A percentile compares a stretch with the other conserved stretches of the same genome.
Evolutionary conservation across 768 basidiomycete genomes (phyloP).

Genomic region (Tulasnella calospora): DNA sequence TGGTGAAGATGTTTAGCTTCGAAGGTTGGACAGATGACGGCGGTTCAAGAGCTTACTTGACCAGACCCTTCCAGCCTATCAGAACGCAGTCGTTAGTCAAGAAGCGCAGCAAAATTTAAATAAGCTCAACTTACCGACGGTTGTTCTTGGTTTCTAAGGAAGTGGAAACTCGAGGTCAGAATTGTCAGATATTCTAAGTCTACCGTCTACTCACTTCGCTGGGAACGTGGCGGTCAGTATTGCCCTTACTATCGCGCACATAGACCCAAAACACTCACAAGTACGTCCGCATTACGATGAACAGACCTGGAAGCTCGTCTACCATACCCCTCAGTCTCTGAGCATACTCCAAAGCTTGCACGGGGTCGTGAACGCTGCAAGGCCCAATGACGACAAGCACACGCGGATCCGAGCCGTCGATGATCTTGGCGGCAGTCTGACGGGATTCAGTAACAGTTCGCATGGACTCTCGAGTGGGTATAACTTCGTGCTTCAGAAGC

Average conservation of each 20-base stretch:
- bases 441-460: constrained; percentile 76
- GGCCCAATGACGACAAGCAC: constrained; percentile 90
- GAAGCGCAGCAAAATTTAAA: not conserved
- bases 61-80: constrained; percentile 64
- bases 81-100: not conserved
- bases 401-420: constrained; percentile 80
- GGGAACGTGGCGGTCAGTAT: not conserved
- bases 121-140: constrained; percentile 56
- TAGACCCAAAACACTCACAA: constrained; percentile 55
- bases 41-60: constrained; percentile 35
- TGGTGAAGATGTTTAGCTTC: constrained; percentile 35
- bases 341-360: constrained; percentile 81
- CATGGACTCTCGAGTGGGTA: constrained; percentile 57
- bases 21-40: not conserved
- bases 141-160: constrained; percentile 86
- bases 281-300: constrained; percentile 95
- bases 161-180: constrained; percentile 21
- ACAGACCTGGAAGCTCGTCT: constrained; percentile 55
- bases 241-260: not conserved
- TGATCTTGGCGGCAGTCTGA: constrained; percentile 68
- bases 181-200: not conserved
- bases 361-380: constrained; percentile 87
- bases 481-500: constrained; percentile 81
- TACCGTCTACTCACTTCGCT: constrained; percentile 12
- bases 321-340: constrained; percentile 64